Conservation (phyloP, 768 basidiomycete species). For the Collybiopsis confluens region DNA sequence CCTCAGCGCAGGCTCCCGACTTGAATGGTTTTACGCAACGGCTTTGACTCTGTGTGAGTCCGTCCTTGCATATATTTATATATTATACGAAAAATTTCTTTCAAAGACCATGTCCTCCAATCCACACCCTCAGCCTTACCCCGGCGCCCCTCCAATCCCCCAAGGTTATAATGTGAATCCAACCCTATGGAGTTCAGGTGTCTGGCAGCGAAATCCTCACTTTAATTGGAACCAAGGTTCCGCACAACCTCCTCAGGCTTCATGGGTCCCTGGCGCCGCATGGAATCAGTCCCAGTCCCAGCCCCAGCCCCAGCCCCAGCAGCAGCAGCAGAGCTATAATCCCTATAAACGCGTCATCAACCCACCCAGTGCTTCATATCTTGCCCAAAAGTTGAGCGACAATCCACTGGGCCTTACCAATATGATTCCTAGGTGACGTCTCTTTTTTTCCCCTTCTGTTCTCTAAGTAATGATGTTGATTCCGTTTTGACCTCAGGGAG, state of each 20-base stretch:
- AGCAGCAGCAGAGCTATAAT: conserved; percentile 32
- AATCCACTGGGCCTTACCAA: conserved; percentile 64
- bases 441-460: not conserved
- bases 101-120: not conserved
- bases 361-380: conserved; percentile 62
- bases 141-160: conserved; percentile 50
- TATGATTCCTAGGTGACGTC: conserved; percentile 55
- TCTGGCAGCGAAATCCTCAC: conserved; percentile 47
- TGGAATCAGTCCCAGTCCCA: conserved; percentile 34
- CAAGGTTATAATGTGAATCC: conserved; percentile 37
- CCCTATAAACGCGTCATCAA: conserved; percentile 65
- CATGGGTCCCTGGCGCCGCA: conserved; percentile 38
- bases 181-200: conserved; percentile 49
- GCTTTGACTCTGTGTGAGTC: too few species aligned
- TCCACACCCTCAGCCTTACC: conserved; percentile 5
- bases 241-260: conserved; percentile 21
- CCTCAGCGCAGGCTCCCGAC: not conserved
- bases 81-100: too few species aligned
- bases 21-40: too few species aligned
- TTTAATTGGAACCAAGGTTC: conserved; percentile 20
- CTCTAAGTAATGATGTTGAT: not conserved
- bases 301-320: conserved; percentile 23
- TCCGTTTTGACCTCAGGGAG: conserved; percentile 17
- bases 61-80: too few species aligned
- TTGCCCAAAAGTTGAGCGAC: conserved; percentile 49